Evolutionary conservation across 495 filamentous ascomycete species (phyloP).

Genomic region (Aspergillus sclerotiicarbonarius): DNA sequence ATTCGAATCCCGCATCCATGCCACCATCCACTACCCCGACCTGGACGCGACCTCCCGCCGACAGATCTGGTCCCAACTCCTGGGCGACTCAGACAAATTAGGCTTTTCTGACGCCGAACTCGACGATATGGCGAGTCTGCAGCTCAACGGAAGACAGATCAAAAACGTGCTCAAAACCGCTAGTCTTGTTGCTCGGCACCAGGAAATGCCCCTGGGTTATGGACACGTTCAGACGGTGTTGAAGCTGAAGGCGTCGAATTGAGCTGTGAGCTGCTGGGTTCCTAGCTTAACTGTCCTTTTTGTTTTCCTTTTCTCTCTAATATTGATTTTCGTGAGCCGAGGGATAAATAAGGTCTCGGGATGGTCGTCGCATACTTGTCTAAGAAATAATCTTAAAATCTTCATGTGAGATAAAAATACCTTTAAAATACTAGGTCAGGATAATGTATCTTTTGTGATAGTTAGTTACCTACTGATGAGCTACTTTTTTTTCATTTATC

Average conservation of each 20-base stretch:
- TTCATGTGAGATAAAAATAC: too few species aligned
- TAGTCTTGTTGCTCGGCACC: neutral
- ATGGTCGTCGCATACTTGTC: too few species aligned
- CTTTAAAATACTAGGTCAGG: too few species aligned
- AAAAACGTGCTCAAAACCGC: slow-evolving; percentile 27
- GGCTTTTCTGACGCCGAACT: slow-evolving; percentile 6
- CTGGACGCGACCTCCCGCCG: neutral
- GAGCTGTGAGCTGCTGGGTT: neutral
- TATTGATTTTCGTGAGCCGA: too few species aligned
- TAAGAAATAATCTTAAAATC: too few species aligned
- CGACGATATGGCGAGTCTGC: slow-evolving; percentile 17
- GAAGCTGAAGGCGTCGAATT: neutral
- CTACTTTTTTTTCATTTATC: too few species aligned
- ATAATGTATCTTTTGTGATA: too few species aligned
- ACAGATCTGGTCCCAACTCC: slow-evolving; percentile 41
- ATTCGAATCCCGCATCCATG: slow-evolving; percentile 50
- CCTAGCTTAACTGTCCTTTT: too few species aligned
- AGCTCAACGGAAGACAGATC: slow-evolving; percentile 41
- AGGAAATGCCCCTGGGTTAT: neutral
- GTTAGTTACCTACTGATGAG: too few species aligned
- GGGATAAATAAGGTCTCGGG: too few species aligned
- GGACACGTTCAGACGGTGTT: neutral
- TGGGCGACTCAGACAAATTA: slow-evolving; percentile 5
- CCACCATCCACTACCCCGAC: slow-evolving; percentile 15
- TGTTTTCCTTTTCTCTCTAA: too few species aligned